These are phyloP conservation scores for Globisporangium camurandrum DNA, from an alignment of 352 stramenopile genomes.

Conservation along the genomic window DNA sequence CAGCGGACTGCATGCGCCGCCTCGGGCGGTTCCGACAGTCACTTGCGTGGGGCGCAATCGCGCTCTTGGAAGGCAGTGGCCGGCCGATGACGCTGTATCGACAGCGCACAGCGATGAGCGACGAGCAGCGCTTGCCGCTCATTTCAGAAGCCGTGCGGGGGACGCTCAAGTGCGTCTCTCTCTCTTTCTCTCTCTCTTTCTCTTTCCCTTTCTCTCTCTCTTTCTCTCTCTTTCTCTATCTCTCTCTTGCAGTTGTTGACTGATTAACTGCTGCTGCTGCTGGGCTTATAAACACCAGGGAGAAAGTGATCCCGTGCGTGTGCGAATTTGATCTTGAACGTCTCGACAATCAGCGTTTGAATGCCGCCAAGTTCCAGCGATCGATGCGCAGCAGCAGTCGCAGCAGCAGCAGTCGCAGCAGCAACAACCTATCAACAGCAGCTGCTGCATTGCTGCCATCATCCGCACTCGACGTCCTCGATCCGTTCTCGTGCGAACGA, in stretches of 20 bases:
- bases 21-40: conserved; percentile 48
- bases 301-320: conserved; percentile 36
- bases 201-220: neutral
- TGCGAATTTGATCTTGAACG: conserved; percentile 57
- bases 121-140: conserved; percentile 49
- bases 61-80: conserved; percentile 32
- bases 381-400: neutral
- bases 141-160: conserved; percentile 45
- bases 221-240: too few relatives aligned
- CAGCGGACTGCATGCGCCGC: conserved; percentile 28
- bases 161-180: conserved; percentile 32
- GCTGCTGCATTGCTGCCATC: neutral
- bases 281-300: too few relatives aligned
- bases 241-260: too few relatives aligned
- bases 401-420: conserved; percentile 1
- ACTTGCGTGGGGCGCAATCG: conserved; percentile 52
- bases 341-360: conserved; percentile 31
- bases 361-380: conserved; percentile 32
- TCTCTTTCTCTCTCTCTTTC: neutral
- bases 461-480: conserved; percentile 19
- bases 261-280: neutral
- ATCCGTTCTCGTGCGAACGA: conserved; percentile 23
- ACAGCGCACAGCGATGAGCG: conserved; percentile 44
- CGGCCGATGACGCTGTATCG: conserved; percentile 53
- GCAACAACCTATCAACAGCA: too few relatives aligned